phyloP scores from a whole-genome alignment of 164 flowering plant species.

The Cinnamomum chago region DNA sequence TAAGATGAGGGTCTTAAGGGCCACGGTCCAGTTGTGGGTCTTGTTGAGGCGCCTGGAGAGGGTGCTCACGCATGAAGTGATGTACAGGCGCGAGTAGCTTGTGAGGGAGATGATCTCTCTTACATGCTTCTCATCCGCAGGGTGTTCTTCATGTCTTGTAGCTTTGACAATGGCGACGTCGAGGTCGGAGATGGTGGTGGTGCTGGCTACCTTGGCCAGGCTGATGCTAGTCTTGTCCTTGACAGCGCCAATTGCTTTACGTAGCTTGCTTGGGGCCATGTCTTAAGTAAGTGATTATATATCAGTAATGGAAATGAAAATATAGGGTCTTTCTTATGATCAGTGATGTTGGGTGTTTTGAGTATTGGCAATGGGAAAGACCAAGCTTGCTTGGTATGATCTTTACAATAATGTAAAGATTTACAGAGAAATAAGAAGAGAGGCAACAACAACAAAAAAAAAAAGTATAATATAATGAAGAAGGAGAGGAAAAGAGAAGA shows the following conservation, averaged over 20 bases:
- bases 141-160: conserved; percentile 82
- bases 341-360: background rate
- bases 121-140: conserved; percentile 66
- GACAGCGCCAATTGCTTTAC: conserved; percentile 77
- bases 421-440: background rate
- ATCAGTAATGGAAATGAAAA: too few relatives aligned
- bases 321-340: background rate
- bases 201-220: conserved; percentile 45
- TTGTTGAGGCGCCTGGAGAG: conserved; percentile 67
- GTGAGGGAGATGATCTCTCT: conserved; percentile 56
- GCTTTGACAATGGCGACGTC: conserved; percentile 89
- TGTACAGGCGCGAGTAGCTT: conserved; percentile 44
- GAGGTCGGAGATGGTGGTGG: conserved; percentile 57
- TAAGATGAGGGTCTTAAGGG: conserved; percentile 67
- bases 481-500: background rate
- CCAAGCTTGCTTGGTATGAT: background rate
- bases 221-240: conserved; percentile 63
- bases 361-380: background rate
- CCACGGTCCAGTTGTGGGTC: conserved; percentile 87
- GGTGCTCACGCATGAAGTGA: conserved; percentile 50
- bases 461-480: background rate
- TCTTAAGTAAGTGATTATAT: background rate
- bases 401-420: background rate
- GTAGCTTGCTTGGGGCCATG: conserved; percentile 65
- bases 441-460: background rate